Evolutionary conservation across 495 filamentous ascomycete genomes (phyloP).

Genomic region (Xylaria intraflava): DNA sequence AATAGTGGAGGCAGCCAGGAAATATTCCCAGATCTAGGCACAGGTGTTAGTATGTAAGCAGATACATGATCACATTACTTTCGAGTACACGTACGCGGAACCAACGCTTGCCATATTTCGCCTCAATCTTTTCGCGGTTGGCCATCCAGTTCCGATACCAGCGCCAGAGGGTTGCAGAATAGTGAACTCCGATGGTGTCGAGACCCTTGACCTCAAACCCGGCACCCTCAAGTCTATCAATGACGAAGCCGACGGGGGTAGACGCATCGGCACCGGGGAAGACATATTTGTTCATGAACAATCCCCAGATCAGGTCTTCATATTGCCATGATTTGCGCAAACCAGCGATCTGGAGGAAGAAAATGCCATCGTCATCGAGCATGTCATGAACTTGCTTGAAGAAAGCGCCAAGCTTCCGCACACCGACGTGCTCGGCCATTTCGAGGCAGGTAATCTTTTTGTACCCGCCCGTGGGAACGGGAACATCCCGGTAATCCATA

Average conservation of each 20-base stretch:
- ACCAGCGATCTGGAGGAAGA: slow-evolving; percentile 81
- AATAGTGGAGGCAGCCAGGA: slow-evolving; percentile 91
- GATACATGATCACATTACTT: background rate
- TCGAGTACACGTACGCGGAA: slow-evolving; percentile 66
- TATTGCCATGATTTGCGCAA: slow-evolving; percentile 80
- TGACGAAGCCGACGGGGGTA: slow-evolving; percentile 66
- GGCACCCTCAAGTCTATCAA: slow-evolving; percentile 63
- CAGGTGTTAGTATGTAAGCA: background rate
- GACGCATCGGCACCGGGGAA: slow-evolving; percentile 86
- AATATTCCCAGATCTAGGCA: slow-evolving; percentile 91
- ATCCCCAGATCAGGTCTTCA: slow-evolving; percentile 79
- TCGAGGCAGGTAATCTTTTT: slow-evolving; percentile 84
- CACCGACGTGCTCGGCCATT: slow-evolving; percentile 88
- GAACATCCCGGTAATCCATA: slow-evolving; percentile 82
- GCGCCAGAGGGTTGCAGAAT: slow-evolving; percentile 93
- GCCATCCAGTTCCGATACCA: slow-evolving; percentile 99
- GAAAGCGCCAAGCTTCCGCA: slow-evolving; percentile 64
- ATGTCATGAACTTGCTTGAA: slow-evolving; percentile 71
- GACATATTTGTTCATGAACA: slow-evolving; percentile 91
- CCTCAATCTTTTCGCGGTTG: slow-evolving; percentile 89
- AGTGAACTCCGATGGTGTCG: slow-evolving; percentile 92
- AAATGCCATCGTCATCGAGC: slow-evolving; percentile 78
- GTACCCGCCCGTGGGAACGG: slow-evolving; percentile 60
- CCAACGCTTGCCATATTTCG: slow-evolving; percentile 94
- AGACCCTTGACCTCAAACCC: slow-evolving; percentile 72